phyloP scores from a whole-genome alignment of 2,329 filamentous ascomycete species.

The Alternaria triticimaculans region DNA sequence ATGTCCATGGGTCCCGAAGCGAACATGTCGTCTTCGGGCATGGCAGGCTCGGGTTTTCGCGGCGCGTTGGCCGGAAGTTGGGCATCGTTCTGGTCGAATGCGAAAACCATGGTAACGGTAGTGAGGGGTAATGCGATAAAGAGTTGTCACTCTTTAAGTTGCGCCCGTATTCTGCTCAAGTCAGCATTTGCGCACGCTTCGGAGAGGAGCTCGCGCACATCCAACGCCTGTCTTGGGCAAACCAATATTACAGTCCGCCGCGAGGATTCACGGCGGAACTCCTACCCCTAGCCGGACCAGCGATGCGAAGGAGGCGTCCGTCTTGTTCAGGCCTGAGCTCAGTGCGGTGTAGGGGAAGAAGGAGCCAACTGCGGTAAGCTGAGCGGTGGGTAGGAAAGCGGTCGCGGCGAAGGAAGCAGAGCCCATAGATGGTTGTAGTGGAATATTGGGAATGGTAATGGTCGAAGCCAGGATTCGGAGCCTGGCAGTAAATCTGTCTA shows the following conservation, averaged over 20 bases:
- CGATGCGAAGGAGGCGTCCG: conserved; percentile 56
- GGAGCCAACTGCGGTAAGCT: conserved; percentile 45
- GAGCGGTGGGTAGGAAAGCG: conserved; percentile 37
- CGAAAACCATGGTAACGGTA: conserved; percentile 41
- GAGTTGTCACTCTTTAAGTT: conserved; percentile 11
- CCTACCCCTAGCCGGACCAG: conserved; percentile 57
- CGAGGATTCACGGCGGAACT: conserved; percentile 57
- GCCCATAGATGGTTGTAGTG: conserved; percentile 53
- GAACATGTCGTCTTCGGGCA: conserved; percentile 25
- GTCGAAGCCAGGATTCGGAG: conserved; percentile 37
- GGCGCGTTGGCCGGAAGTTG: conserved; percentile 28
- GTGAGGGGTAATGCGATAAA: conserved; percentile 16
- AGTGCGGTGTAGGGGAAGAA: conserved; percentile 43
- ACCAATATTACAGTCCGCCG: conserved; percentile 58
- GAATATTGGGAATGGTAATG: conserved; percentile 25
- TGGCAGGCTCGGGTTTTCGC: conserved; percentile 6
- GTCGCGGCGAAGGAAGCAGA: conserved; percentile 48
- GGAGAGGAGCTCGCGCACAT: conserved; percentile 29
- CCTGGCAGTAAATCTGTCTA: conserved; percentile 31
- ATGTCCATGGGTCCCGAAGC: conserved; percentile 33
- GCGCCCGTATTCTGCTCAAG: conserved; percentile 26
- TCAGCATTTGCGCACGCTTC: conserved; percentile 29
- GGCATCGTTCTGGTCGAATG: conserved; percentile 45
- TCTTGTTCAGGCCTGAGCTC: conserved; percentile 47
- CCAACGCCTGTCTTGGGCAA: conserved; percentile 24